These are phyloP conservation scores for Corylus heterophylla DNA, from an alignment of 306 rosid species.

Conservation along the genomic window DNA sequence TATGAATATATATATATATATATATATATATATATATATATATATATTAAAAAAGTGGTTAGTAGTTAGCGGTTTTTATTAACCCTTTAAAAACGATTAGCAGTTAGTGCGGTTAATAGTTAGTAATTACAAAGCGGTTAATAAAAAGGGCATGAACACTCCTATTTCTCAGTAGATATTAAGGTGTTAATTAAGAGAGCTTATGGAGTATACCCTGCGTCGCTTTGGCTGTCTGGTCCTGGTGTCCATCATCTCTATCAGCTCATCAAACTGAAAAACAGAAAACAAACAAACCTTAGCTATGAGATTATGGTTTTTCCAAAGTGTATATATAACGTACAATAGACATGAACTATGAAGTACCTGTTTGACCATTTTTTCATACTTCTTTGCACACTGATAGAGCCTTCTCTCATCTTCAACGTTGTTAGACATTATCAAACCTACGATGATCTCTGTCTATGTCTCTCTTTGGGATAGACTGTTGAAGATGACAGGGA, in stretches of 20 bases:
- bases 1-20: too few species aligned
- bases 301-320: neutral
- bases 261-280: slow-evolving; percentile 39
- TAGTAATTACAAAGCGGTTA: too few species aligned
- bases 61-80: too few species aligned
- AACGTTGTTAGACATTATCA: slow-evolving; percentile 35
- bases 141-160: too few species aligned
- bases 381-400: slow-evolving; percentile 30
- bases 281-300: neutral
- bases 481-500: slow-evolving; percentile 2
- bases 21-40: too few species aligned
- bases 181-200: slow-evolving; percentile 8
- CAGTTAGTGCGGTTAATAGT: too few species aligned
- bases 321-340: neutral
- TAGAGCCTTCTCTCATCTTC: slow-evolving; percentile 42
- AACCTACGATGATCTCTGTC: neutral
- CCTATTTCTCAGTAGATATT: neutral
- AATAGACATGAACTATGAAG: neutral
- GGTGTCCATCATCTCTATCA: slow-evolving; percentile 36
- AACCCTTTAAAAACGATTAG: too few species aligned
- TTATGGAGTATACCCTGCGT: slow-evolving; percentile 10
- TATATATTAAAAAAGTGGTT: too few species aligned
- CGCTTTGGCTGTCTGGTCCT: slow-evolving; percentile 22
- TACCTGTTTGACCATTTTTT: slow-evolving; percentile 39
- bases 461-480: neutral